phyloP scores from a whole-genome alignment of 805 yeast genomes.

The Hanseniaspora pseudoguilliermondii region DNA sequence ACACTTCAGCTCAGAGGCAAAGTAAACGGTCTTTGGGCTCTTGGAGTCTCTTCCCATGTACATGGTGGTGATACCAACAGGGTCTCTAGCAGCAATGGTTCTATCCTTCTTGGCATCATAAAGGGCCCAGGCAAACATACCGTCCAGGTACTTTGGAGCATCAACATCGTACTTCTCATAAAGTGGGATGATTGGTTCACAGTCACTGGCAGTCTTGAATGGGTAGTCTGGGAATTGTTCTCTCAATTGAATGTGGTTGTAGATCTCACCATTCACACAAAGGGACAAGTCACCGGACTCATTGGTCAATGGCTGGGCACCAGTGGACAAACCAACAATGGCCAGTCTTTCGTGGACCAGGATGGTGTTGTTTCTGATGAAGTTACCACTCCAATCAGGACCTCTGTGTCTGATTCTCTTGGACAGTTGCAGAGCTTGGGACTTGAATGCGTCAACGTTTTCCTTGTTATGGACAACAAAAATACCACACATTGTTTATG shows the following conservation, averaged over 20 bases:
- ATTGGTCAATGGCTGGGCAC: conserved; percentile 93
- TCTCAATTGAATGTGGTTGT: conserved; percentile 88
- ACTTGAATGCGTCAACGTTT: conserved; percentile 67
- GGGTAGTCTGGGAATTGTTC: conserved; percentile 56
- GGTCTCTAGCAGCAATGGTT: conserved; percentile 94
- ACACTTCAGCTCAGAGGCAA: conserved; percentile 91
- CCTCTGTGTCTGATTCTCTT: conserved; percentile 97
- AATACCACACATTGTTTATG: conserved; percentile 79
- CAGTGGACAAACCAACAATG: conserved; percentile 92
- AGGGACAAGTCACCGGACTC: conserved; percentile 59
- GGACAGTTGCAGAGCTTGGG: conserved; percentile 77
- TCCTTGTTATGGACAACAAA: conserved; percentile 82
- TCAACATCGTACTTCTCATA: conserved; percentile 76
- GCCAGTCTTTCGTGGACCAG: conserved; percentile 93
- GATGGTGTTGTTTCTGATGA: conserved; percentile 63
- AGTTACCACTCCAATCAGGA: conserved; percentile 97
- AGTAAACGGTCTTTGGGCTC: conserved; percentile 64
- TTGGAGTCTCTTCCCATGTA: conserved; percentile 77
- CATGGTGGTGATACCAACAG: conserved; percentile 90
- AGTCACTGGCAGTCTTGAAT: conserved; percentile 80
- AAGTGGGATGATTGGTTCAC: conserved; percentile 95
- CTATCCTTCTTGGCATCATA: conserved; percentile 78
- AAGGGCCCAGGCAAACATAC: conserved; percentile 93
- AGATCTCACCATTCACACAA: conserved; percentile 95
- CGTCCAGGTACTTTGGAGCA: conserved; percentile 87